Base-by-base conservation (phyloP, 805 yeast species). In the Hanseniaspora mollemarum region DNA sequence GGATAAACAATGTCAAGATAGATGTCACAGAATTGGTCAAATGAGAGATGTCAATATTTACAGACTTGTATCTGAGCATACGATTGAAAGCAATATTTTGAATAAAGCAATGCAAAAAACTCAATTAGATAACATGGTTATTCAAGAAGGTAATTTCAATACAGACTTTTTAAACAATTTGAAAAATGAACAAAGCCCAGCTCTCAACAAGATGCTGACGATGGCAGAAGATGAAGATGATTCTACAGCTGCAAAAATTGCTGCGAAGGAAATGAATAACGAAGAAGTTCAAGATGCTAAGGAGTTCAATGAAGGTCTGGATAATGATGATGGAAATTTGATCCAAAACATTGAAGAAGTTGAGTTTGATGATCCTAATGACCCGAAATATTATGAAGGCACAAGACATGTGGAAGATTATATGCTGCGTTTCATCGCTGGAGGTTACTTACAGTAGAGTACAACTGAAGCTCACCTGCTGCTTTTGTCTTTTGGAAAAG, bases 21-120 rank as follows among this genome's bases (percentile, higher is more conserved):
- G 99, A 65, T 92, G 97, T 68, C 99, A 92, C 65, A 82, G 99
- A 71, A 92, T 92, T 64, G 99, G 99, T 6, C 99, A 92, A 65
- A 87, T 94, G 16, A 75, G 98, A 60, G 98, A 92, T 63, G 99
- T 92, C 32, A 98, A 92, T 65, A 92, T 92, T 52, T 92, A 94
- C 69, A 72, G 99, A 54, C 83, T 92, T 66, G 97, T 92, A 24
- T 84, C 95, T 25, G 98, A 92, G 67, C 87, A 77, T 68, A 92
- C 98, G 3, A 92, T 92, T 54, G 99, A 92, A 66, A 85, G 95
- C 24, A 92, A 92, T 67, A 92, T 92, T 57, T 74, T 92, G 67
- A 80, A 80, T 59, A 90, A 90, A 64, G 96, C 97, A 1, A 87
- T 88, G 59, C 97, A 90, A 65, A 90, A 90, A 72, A 74, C 94